Evolutionary conservation across 176 grass and related monocot genomes (phyloP), one percentile per base, ranked within the genome.

Genomic region (Dendrocalamus sinicus): DNA sequence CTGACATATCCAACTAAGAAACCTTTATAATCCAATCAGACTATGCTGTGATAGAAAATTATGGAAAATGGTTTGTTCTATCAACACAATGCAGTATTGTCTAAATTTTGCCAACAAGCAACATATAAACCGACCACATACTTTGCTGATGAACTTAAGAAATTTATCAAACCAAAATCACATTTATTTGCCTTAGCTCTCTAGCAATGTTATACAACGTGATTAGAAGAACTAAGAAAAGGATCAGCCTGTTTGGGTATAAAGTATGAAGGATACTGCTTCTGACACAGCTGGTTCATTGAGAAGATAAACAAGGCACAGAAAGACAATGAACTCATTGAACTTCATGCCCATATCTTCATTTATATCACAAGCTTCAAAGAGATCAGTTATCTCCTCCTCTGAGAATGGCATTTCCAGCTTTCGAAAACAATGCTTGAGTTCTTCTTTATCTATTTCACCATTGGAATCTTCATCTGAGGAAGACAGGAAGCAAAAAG

Each of bases 401-500:
- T 98, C 96, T 44, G 80, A 32, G 84, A 94, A 92, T 62, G 91
- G 88, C 37, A 98, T 84, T 74, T 95, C 93, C 47, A 98, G 81
- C 81, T 93, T 94, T 4, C 94, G 90, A 68, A 98, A 95, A 44
- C 96, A 98, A 71, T 78, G 85, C 43, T 88, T 94, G 22, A 98
- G 75, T 74, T 94, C 96, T 83, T 89, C 90, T 77, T 89, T 92
- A 62, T 98, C 96, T 84, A 95, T 98, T 71, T 91, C 91, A 20
- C 93, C 96, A 91, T 94, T 98, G 52, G 90, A 95, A 87, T 98
- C 96, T 92, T 98, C 96, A 86, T 98, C 96, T 94, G 80, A 12
- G 30, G 47, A 14, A 67, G 17, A 44, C 20, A 67, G 28, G 19
- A 76, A 41, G 75, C 26, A 75, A 28, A 28, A 13, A 65, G 41